Conservation (phyloP, 768 basidiomycete species). For the Leccinum subtestaceum region DNA sequence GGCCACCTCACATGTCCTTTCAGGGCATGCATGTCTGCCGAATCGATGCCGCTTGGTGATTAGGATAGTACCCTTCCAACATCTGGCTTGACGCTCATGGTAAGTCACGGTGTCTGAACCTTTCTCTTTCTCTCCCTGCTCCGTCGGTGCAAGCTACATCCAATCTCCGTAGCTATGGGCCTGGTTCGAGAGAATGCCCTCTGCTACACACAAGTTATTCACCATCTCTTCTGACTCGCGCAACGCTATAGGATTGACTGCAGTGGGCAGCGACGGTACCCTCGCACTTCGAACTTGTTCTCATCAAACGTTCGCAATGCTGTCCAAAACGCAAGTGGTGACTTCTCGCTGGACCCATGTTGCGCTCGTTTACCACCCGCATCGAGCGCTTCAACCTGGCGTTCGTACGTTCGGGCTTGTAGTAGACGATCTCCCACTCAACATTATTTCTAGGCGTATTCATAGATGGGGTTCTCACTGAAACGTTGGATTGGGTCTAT, state of each 20-base stretch:
- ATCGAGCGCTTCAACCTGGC: no score
- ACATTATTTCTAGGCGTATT: no score
- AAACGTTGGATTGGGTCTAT: no score
- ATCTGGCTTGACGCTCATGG: slow-evolving; percentile 74
- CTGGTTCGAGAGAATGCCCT: slow-evolving; percentile 45
- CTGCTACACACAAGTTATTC: slow-evolving; percentile 35
- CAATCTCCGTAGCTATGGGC: slow-evolving; percentile 41
- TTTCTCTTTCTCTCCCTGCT: background rate
- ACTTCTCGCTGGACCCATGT: slow-evolving; percentile 73
- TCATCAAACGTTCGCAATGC: slow-evolving; percentile 38
- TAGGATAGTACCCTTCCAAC: slow-evolving; percentile 48
- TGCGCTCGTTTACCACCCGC: slow-evolving; percentile 42
- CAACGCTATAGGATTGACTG: slow-evolving; percentile 40
- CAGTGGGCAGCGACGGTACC: slow-evolving; percentile 52
- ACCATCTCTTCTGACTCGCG: slow-evolving; percentile 31
- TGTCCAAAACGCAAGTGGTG: slow-evolving; percentile 46
- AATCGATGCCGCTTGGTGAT: slow-evolving; percentile 48
- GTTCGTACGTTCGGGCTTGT: no score
- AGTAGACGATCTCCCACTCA: no score
- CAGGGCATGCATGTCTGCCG: slow-evolving; percentile 45
- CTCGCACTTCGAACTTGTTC: slow-evolving; percentile 47
- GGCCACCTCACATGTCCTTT: slow-evolving; percentile 77
- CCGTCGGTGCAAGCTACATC: background rate
- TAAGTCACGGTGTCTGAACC: slow-evolving; percentile 19
- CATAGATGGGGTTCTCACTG: no score